Conservation (phyloP, 148 eudicot genomes). For the Amaranthus hypochondriacus region DNA sequence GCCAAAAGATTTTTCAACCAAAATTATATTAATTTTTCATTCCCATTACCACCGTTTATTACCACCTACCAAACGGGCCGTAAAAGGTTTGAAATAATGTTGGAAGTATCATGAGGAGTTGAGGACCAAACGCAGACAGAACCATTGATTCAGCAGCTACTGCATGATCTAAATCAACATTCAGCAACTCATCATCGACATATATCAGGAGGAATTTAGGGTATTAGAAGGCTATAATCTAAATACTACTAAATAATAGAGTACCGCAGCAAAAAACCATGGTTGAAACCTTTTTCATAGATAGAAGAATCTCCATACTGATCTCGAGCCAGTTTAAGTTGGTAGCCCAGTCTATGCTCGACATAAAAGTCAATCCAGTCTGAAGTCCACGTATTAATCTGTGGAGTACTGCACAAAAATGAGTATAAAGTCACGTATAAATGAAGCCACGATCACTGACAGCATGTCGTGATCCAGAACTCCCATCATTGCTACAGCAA, state of each 20-base stretch:
- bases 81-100: neutral
- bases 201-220: neutral
- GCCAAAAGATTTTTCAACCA: no score
- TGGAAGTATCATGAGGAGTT: neutral
- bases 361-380: slow-evolving; percentile 88
- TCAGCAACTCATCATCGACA: neutral
- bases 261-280: neutral
- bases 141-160: neutral
- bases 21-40: no score
- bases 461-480: neutral
- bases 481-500: slow-evolving; percentile 3
- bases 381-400: slow-evolving; percentile 89
- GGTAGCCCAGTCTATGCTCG: slow-evolving; percentile 84
- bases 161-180: neutral
- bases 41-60: no score
- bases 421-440: neutral
- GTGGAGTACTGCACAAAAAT: slow-evolving; percentile 67
- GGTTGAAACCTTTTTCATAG: slow-evolving; percentile 73
- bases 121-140: neutral
- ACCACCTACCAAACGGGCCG: neutral
- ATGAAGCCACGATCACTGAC: neutral
- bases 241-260: neutral
- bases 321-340: slow-evolving; percentile 75
- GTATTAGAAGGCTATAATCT: neutral
- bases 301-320: slow-evolving; percentile 82